These are phyloP conservation scores for Cladophialophora bantiana DNA, from an alignment of 2,329 filamentous ascomycete species.

Conservation along the genomic window DNA sequence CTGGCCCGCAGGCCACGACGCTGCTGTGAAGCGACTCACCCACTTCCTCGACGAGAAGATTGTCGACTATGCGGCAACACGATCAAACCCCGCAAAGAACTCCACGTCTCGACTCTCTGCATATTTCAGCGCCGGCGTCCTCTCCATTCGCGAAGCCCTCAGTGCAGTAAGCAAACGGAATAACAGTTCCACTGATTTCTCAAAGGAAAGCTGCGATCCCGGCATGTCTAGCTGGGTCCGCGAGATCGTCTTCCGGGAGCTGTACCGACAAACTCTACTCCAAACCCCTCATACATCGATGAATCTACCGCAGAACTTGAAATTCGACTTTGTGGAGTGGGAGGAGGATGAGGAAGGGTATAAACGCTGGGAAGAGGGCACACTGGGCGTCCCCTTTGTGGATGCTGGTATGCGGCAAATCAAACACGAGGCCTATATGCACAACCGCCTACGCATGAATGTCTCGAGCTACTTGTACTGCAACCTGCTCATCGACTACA, in stretches of 20 bases:
- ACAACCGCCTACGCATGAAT: conserved; percentile 61
- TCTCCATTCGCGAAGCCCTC: conserved; percentile 56
- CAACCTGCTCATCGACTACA: conserved; percentile 59
- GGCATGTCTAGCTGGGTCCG: conserved; percentile 57
- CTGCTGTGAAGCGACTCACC: conserved; percentile 44
- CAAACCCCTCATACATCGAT: conserved; percentile 57
- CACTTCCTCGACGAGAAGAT: conserved; percentile 46
- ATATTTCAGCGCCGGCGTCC: conserved; percentile 48
- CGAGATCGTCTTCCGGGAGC: conserved; percentile 60
- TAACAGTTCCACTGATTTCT: conserved; percentile 53
- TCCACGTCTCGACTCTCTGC: conserved; percentile 47
- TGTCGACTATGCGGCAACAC: conserved; percentile 44
- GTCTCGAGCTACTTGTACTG: conserved; percentile 56
- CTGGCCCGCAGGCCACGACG: conserved; percentile 48
- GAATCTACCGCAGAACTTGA: conserved; percentile 60
- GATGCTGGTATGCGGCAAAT: conserved; percentile 62
- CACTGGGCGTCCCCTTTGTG: conserved; percentile 58
- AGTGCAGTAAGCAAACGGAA: conserved; percentile 52
- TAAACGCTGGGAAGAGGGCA: conserved; percentile 57
- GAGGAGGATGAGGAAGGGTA: conserved; percentile 59
- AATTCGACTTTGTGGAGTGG: conserved; percentile 60
- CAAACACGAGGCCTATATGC: conserved; percentile 59
- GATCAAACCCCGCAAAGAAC: conserved; percentile 46
- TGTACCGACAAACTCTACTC: conserved; percentile 58
- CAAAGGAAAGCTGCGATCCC: conserved; percentile 45